These are phyloP conservation scores for Phytophthora nicotianae DNA, from an alignment of 352 stramenopile species.

Conservation along the genomic window DNA sequence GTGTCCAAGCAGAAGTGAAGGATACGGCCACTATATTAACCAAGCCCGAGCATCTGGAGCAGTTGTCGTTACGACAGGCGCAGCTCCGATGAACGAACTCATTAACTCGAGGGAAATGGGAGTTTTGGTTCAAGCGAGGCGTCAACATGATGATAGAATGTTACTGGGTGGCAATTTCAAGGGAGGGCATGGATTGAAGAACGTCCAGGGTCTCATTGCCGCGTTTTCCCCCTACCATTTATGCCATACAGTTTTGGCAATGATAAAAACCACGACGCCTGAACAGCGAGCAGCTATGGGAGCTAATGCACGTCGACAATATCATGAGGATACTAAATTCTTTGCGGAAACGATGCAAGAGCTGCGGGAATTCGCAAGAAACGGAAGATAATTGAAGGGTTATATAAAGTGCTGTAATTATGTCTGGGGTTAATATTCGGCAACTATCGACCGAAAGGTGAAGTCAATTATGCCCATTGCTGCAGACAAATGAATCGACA, in stretches of 20 bases:
- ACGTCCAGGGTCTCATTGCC: conserved; percentile 39
- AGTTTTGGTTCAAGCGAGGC: conserved; percentile 23
- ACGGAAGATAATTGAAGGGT: conserved; percentile 4
- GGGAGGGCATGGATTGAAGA: conserved; percentile 24
- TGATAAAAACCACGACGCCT: conserved; percentile 32
- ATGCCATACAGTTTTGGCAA: conserved; percentile 37
- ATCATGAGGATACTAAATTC: conserved; percentile 46
- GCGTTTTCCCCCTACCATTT: conserved; percentile 38
- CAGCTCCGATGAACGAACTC: conserved; percentile 60
- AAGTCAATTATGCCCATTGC: too few relatives aligned
- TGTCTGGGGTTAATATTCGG: too few relatives aligned
- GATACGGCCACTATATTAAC: conserved; percentile 67
- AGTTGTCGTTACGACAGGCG: conserved; percentile 44
- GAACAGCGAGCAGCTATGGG: conserved; percentile 32
- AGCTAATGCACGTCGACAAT: conserved; percentile 32
- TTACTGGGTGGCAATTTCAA: conserved; percentile 25
- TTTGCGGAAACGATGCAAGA: conserved; percentile 41
- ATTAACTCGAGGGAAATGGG: conserved; percentile 39
- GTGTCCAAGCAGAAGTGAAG: conserved; percentile 55
- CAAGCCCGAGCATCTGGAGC: conserved; percentile 46
- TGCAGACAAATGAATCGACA: too few relatives aligned
- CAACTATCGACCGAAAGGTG: too few relatives aligned
- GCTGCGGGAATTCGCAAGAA: conserved; percentile 34
- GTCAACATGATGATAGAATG: conserved; percentile 12
- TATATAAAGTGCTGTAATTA: too few relatives aligned